Percentiles rank a stretch among this genome's conserved stretches.
phyloP scores from a whole-genome alignment of 106 monocot genomes.

The Cymbidium sinense region DNA sequence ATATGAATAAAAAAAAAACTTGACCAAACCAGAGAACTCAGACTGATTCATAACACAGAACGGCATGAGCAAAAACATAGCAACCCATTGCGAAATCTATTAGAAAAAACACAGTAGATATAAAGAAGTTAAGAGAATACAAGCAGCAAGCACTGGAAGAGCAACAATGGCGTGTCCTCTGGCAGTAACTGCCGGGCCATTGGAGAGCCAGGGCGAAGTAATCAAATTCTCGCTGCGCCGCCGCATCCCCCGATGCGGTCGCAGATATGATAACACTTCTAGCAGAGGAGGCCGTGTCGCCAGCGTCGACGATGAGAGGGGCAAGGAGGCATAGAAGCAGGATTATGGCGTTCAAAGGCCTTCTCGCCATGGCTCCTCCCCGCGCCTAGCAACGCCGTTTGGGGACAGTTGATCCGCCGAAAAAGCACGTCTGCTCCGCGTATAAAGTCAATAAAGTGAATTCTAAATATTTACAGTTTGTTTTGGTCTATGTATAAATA shows the following conservation, averaged over 20 bases:
- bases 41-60: not conserved
- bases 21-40: not conserved
- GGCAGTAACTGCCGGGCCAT: conserved; percentile 63
- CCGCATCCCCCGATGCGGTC: not conserved
- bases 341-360: not conserved
- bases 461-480: too few species aligned
- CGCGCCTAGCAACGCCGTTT: not conserved
- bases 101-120: not conserved
- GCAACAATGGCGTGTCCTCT: conserved; percentile 46
- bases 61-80: not conserved
- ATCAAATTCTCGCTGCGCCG: conserved; percentile 47
- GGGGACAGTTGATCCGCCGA: too few species aligned
- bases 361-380: not conserved
- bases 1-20: not conserved
- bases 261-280: not conserved
- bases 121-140: conserved; percentile 12
- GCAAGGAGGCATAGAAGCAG: not conserved
- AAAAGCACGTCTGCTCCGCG: too few species aligned
- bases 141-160: conserved; percentile 49
- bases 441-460: too few species aligned
- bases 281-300: not conserved
- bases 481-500: too few species aligned
- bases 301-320: not conserved
- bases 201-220: conserved; percentile 56
- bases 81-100: not conserved